A percentile compares a stretch with the other conserved stretches of the same genome.
phyloP scores from a whole-genome alignment of 768 basidiomycete species.

The Tulasnella sp. region DNA sequence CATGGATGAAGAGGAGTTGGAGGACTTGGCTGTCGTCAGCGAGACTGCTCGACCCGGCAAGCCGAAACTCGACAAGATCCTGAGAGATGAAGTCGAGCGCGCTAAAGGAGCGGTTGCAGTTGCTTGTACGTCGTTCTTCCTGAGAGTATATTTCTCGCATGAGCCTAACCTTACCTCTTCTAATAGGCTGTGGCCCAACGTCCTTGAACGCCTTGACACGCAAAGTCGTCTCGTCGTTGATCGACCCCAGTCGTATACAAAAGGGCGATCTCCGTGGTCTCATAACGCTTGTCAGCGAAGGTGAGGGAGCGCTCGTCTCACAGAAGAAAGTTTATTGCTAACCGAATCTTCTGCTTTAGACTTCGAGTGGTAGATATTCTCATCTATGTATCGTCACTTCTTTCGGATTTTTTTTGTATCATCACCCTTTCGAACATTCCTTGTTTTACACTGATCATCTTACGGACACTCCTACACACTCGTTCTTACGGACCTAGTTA shows the following conservation, averaged over 20 bases:
- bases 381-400: not conserved
- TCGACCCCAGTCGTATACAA: slow-evolving; percentile 41
- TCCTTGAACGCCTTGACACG: slow-evolving; percentile 59
- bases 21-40: slow-evolving; percentile 45
- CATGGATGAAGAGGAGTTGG: slow-evolving; percentile 46
- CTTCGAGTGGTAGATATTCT: slow-evolving; percentile 7
- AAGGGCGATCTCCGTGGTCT: slow-evolving; percentile 47
- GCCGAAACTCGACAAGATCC: slow-evolving; percentile 49
- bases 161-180: not conserved
- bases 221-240: slow-evolving; percentile 49
- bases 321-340: not conserved
- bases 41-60: slow-evolving; percentile 56
- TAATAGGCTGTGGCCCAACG: slow-evolving; percentile 59
- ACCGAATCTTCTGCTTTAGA: not conserved
- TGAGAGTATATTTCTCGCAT: not conserved
- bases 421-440: not conserved
- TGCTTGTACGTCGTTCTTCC: slow-evolving; percentile 42
- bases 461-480: not conserved
- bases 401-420: not conserved
- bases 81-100: slow-evolving; percentile 50
- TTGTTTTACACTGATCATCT: not conserved
- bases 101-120: slow-evolving; percentile 50
- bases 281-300: slow-evolving; percentile 49
- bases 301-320: not conserved
- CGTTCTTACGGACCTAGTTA: not conserved